Base-by-base conservation (phyloP, 2,329 filamentous ascomycete species). In the Microsporum canis region DNA sequence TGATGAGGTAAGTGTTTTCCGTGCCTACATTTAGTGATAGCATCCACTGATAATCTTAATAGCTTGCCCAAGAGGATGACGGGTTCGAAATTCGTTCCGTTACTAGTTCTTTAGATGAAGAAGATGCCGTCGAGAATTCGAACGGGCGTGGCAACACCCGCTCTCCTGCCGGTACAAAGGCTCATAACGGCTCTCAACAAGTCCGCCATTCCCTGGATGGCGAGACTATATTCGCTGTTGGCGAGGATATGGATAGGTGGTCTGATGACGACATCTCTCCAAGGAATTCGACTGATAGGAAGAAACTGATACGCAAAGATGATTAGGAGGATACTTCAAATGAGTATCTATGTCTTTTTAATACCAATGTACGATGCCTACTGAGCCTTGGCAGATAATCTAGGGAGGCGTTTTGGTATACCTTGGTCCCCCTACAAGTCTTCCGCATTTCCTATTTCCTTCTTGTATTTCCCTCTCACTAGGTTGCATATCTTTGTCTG, bases 61-160 rank as follows among this genome's bases (percentile, higher is more conserved):
- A 86, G 83, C 87, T 99, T 71, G 92, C 94, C 2, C 94, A 97
- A 82, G 94, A 99, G 69, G 94, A 99, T 69, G 92, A 97, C 71
- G 94, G 94, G 39, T 99, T 99, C 72, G 94, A 97, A 71, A 95
- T 99, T 71, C 88, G 88, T 57, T 94, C 94, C 61, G 88, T 99
- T 64, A 90, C 89, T 58, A 88, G 89, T 66, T 84, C 82, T 0
- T 76, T 87, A 23, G 86, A 88, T 67, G 83, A 87, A 61, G 83
- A 85, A 67, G 82, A 84, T 60, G 73, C 77, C 57, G 66, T 74
- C 62, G 71, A 65, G 33, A 55, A 56, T 47, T 8, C 43, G 5
- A 41, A 23, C 4, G 31, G 39, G 10, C 6, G 49, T 4, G 51
- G 64, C 59, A 72, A 62, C 56, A 73, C 74, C 55, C 66, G 75